Evolutionary conservation across 495 filamentous ascomycete species (phyloP), one percentile per base, ranked within the genome.

Genomic region (Neurospora sp.): DNA sequence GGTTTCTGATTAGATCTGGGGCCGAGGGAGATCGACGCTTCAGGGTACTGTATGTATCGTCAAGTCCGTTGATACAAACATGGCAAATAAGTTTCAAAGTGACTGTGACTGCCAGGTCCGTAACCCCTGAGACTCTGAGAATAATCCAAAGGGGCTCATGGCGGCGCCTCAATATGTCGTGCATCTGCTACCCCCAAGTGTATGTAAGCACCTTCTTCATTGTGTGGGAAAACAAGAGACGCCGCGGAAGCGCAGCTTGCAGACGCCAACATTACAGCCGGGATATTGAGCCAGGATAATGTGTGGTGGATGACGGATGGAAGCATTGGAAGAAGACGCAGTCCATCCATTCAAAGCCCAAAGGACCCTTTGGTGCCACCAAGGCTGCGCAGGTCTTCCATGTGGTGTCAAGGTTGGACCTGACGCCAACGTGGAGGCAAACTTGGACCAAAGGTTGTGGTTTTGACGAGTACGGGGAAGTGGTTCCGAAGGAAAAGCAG

Each of bases 251-350:
- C 71, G 74, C 74, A 75, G 53, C 2, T 65, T 71, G 72, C 74
- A 75, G 74, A 74, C 72, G 71, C 72, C 69, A 71, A 40, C 73
- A 75, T 65, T 16, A 35, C 69, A 75, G 70, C 31, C 74, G 72
- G 65, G 75, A 73, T 73, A 78, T 75, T 77, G 71, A 37, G 61
- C 72, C 10, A 18, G 75, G 69, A 41, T 68, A 65, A 27, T 76
- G 73, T 61, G 35, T 78, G 75, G 70, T 53, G 53, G 75, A 77
- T 41, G 76, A 70, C 75, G 73, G 72, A 70, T 73, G 70, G 47
- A 71, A 75, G 76, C 74, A 78, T 78, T 73, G 74, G 73, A 59
- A 73, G 40, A 69, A 73, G 68, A 39, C 8, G 40, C 70, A 74
- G 76, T 71, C 53, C 74, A 75, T 69, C 37, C 71, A 71, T 45